Conservation (phyloP, 345 rosid species). For the Pistacia integerrima region DNA sequence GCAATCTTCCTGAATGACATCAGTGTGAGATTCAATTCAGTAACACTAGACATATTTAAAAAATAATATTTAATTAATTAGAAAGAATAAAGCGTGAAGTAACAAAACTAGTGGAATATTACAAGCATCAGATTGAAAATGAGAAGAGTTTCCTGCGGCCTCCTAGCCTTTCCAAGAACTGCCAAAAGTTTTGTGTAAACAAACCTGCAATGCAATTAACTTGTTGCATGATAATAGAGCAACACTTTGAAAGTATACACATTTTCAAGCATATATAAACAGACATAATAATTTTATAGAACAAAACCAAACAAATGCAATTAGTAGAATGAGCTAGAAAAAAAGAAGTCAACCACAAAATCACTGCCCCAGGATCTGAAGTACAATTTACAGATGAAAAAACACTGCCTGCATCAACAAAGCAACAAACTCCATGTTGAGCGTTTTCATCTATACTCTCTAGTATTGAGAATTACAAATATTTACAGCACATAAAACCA, state of each 20-base stretch:
- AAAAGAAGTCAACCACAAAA: not conserved
- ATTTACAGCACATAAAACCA: not conserved
- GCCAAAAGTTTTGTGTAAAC: conserved; percentile 91
- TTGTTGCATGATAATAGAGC: not conserved
- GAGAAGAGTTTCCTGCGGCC: conserved; percentile 71
- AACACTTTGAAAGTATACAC: not conserved
- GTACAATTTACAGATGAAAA: not conserved
- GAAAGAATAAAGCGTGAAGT: not conserved
- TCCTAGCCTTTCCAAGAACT: conserved; percentile 70
- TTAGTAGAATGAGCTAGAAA: not conserved
- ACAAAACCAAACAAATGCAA: not conserved
- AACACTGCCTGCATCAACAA: not conserved
- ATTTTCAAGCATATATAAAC: not conserved
- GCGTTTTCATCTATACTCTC: not conserved
- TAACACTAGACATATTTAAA: conserved; percentile 15
- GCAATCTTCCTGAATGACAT: conserved; percentile 62
- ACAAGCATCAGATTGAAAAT: conserved; percentile 81
- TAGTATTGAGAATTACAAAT: not conserved
- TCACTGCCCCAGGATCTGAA: not conserved
- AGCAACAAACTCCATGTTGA: not conserved
- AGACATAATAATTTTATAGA: not conserved
- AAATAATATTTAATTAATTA: not conserved
- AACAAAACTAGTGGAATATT: conserved; percentile 33
- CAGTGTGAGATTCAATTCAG: conserved; percentile 34
- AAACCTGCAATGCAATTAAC: conserved; percentile 58